Evolutionary conservation across 257 asterid species (phyloP), one percentile per base, ranked within the genome.

Genomic region (Scutellaria minor): DNA sequence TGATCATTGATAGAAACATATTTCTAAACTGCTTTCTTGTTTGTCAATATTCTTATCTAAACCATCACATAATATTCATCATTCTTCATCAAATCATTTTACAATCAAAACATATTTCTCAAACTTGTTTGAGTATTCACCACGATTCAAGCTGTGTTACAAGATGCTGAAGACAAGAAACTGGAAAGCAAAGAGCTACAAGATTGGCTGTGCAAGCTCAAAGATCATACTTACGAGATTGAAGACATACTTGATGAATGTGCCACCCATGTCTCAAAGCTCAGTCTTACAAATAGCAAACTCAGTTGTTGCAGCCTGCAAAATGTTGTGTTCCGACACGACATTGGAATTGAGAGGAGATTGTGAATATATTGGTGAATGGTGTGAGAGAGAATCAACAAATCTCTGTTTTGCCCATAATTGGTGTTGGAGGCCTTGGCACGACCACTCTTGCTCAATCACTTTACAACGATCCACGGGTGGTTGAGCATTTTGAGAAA

Each of bases 161-260:
- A 18, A 18, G 18, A 18, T 18, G 18, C 18, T 18, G 18, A 18
- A 18, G 18, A 18, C 51, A 65, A 53, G 64, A 77, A 70, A 11
- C 37, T 65, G 40, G 59, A 71, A 10, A 63, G 67, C 75, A 55
- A 63, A 54, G 35, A 74, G 2, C 20, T 81, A 9, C 37, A 40
- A 5, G 20, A 47, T 9, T 77, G 85, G 85, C 68, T 81, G 7
- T 8, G 67, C 27, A 81, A 81, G 67, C 82, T 80, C 71, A 73
- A 40, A 6, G 54, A 22, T 27, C 66, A 55, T 48, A 68, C 78
- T 6, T 76, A 53, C 6, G 77, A 77, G 65, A 68, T 73, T 3
- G 82, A 81, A 6, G 85, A 81, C 48, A 24, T 79, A 8, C 51
- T 82, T 37, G 83, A 72, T 20, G 86, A 82, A 24, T 82, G 18